These are phyloP conservation scores for Naganishia friedmannii DNA, from an alignment of 768 basidiomycete species.

Conservation along the genomic window DNA sequence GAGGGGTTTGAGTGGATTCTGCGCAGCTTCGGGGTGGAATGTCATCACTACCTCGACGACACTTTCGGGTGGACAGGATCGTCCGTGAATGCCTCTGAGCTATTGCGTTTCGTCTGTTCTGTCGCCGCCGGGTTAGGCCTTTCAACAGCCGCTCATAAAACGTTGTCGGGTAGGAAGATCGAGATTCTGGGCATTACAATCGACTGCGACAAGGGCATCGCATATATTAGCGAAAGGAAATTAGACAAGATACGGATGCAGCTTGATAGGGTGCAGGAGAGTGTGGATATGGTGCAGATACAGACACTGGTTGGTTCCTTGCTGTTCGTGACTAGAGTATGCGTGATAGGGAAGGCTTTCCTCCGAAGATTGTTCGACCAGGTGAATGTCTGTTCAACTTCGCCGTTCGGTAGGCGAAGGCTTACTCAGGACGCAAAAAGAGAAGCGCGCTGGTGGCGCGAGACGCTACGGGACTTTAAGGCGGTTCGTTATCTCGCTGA, in stretches of 20 bases:
- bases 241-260: neutral
- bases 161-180: neutral
- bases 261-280: neutral
- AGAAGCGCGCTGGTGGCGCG: conserved; percentile 1
- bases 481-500: neutral
- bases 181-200: conserved; percentile 1
- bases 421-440: neutral
- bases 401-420: neutral
- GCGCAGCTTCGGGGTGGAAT: neutral
- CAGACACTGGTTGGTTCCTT: neutral
- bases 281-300: neutral
- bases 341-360: conserved; percentile 1
- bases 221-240: neutral
- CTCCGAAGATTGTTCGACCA: neutral
- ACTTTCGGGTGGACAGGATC: neutral
- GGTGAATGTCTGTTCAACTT: neutral
- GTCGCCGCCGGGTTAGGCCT: neutral
- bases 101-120: neutral
- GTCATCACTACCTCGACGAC: conserved; percentile 1
- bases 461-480: neutral
- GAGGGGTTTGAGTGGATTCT: conserved; percentile 14
- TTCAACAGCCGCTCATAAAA: conserved; percentile 3
- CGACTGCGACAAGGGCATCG: neutral
- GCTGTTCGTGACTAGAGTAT: conserved; percentile 8
- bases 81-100: neutral